Evolutionary conservation across 352 stramenopile species (phyloP).

Genomic region (Globisporangium splendens): DNA sequence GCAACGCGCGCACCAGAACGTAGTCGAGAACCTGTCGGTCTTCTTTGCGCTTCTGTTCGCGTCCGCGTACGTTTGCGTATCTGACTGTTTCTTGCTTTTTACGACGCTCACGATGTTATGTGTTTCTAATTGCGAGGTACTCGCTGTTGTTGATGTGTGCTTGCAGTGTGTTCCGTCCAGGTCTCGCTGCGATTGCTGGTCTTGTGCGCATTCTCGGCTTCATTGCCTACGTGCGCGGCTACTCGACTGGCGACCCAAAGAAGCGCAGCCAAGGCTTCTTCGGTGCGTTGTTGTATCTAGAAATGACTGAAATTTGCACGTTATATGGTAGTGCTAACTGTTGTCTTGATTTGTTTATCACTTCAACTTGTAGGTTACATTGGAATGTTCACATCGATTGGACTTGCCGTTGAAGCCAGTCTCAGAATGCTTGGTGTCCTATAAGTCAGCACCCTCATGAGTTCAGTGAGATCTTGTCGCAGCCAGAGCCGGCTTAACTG

Average conservation of each 20-base stretch:
- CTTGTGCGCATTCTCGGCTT: constrained; percentile 57
- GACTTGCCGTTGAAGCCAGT: constrained; percentile 30
- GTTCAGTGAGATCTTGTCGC: too few species aligned
- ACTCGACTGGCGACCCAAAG: constrained; percentile 53
- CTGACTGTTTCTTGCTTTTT: not conserved
- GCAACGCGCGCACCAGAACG: constrained; percentile 90
- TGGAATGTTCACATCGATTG: constrained; percentile 28
- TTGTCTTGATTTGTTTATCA: not conserved
- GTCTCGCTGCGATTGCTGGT: constrained; percentile 52
- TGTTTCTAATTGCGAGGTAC: not conserved
- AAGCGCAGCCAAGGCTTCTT: constrained; percentile 62
- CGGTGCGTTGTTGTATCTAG: constrained; percentile 27
- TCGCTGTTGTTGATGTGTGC: not conserved
- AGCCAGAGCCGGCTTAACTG: too few species aligned
- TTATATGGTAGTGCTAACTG: not conserved
- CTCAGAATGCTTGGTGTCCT: constrained; percentile 26
- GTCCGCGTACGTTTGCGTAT: not conserved
- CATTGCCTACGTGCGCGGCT: constrained; percentile 62
- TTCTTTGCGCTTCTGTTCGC: constrained; percentile 21
- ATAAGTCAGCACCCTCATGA: constrained; percentile 8
- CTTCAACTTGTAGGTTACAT: constrained; percentile 39
- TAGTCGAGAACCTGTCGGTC: constrained; percentile 83
- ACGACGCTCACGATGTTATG: too few species aligned
- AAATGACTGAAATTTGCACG: not conserved
- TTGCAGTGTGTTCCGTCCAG: constrained; percentile 53